Evolutionary conservation across 768 basidiomycete genomes (phyloP).

Genomic region (Asterophora lycoperdoides): DNA sequence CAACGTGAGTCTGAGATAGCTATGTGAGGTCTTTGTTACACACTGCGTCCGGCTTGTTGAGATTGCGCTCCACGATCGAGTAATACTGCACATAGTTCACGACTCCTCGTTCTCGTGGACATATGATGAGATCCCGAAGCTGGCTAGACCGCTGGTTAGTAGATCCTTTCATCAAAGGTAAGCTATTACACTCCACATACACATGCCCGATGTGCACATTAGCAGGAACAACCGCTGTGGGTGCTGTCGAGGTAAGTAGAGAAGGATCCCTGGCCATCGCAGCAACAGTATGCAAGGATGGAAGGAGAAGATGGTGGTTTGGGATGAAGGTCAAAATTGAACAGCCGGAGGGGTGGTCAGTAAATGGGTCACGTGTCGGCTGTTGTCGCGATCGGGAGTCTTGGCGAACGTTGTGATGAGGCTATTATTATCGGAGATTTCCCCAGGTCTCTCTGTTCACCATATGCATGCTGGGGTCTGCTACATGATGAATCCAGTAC

Average conservation of each 20-base stretch:
- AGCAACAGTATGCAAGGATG: conserved; percentile 7
- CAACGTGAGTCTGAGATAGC: conserved; percentile 11
- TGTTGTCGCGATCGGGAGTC: too few relatives aligned
- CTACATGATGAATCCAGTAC: too few relatives aligned
- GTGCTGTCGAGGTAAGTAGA: conserved; percentile 39
- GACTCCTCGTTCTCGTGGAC: conserved; percentile 60
- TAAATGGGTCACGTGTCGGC: too few relatives aligned
- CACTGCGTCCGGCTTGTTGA: conserved; percentile 44
- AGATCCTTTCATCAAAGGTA: conserved; percentile 1
- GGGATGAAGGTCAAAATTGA: too few relatives aligned
- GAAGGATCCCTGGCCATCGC: conserved; percentile 48
- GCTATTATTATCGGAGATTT: too few relatives aligned
- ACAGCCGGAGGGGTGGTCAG: too few relatives aligned
- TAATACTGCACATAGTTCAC: conserved; percentile 56
- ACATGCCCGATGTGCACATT: conserved; percentile 58
- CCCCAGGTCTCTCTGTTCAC: too few relatives aligned
- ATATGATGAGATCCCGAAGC: conserved; percentile 73
- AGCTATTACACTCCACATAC: conserved; percentile 33
- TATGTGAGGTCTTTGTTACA: conserved; percentile 20
- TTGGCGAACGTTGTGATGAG: too few relatives aligned
- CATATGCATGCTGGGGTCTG: too few relatives aligned
- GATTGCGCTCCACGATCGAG: conserved; percentile 59
- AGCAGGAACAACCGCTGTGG: conserved; percentile 38
- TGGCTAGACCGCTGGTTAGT: conserved; percentile 41
- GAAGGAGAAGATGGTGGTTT: background rate